These are phyloP conservation scores for Plasmopara halstedii DNA, from an alignment of 352 stramenopile species.

Conservation along the genomic window DNA sequence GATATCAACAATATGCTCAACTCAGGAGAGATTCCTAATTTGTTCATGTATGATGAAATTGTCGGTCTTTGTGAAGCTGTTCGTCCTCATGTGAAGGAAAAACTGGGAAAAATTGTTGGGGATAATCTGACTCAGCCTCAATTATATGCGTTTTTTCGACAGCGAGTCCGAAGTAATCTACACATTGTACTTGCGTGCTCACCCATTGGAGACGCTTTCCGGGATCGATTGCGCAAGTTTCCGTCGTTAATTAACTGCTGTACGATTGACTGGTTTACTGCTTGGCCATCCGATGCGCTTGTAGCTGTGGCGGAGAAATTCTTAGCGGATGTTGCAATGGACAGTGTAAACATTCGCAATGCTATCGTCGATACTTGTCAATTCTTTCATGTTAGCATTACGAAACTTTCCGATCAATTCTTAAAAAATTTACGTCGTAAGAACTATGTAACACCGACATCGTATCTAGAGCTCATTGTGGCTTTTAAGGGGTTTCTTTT, in stretches of 20 bases:
- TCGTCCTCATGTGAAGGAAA: conserved; percentile 87
- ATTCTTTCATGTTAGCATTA: conserved; percentile 89
- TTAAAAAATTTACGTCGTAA: conserved; percentile 74
- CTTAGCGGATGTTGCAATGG: conserved; percentile 86
- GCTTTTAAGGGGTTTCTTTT: conserved; percentile 90
- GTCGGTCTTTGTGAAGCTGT: conserved; percentile 88
- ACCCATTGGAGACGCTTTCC: conserved; percentile 91
- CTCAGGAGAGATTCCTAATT: conserved; percentile 91
- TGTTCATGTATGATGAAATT: conserved; percentile 91
- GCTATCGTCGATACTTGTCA: conserved; percentile 89
- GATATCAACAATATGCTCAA: conserved; percentile 97
- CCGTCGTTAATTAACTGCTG: conserved; percentile 96
- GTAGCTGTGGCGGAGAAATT: conserved; percentile 92
- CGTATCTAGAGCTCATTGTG: conserved; percentile 92
- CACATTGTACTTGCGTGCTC: conserved; percentile 94
- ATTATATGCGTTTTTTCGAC: conserved; percentile 91
- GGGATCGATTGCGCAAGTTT: conserved; percentile 91
- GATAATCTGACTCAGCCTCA: conserved; percentile 90
- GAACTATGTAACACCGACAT: conserved; percentile 95
- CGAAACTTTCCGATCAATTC: conserved; percentile 82
- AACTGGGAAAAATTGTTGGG: conserved; percentile 80
- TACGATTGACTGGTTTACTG: conserved; percentile 96
- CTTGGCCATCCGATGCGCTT: conserved; percentile 90
- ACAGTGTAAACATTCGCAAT: conserved; percentile 54
- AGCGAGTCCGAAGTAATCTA: conserved; percentile 86